A percentile compares a stretch with the other conserved stretches of the same genome.
phyloP scores from a whole-genome alignment of 345 rosid species.

The Zanthoxylum bungeanum region DNA sequence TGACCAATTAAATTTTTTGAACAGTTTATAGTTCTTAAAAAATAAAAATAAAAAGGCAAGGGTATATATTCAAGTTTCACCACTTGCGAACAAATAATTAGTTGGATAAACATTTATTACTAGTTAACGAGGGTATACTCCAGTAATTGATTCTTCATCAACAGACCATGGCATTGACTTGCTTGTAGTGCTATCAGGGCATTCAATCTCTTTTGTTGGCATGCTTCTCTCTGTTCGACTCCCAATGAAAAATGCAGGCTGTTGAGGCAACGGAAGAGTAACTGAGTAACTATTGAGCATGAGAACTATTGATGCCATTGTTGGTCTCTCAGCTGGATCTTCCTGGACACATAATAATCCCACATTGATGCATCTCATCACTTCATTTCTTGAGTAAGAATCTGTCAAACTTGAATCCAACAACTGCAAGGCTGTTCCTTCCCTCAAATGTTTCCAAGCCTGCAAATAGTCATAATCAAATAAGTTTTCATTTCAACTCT shows the following conservation, averaged over 20 bases:
- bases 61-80: neutral
- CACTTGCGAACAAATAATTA: neutral
- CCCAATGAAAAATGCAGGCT: constrained; percentile 15
- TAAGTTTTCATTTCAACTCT: no score
- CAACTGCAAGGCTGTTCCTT: constrained; percentile 8
- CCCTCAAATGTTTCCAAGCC: constrained; percentile 31
- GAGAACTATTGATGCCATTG: constrained; percentile 30
- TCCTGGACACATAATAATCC: constrained; percentile 35
- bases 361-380: constrained; percentile 30
- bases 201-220: neutral
- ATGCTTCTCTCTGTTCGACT: neutral
- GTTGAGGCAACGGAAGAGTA: constrained; percentile 15
- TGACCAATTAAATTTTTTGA: no score
- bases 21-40: no score
- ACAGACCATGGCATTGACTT: constrained; percentile 24
- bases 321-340: constrained; percentile 26
- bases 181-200: constrained; percentile 4
- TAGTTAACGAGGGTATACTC: constrained; percentile 34
- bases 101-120: neutral
- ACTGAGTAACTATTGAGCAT: constrained; percentile 28
- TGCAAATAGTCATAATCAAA: neutral
- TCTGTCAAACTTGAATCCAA: constrained; percentile 20
- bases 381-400: constrained; percentile 16
- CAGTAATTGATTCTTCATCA: constrained; percentile 34
- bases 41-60: no score